phyloP scores from a whole-genome alignment of 768 basidiomycete genomes.

The Tylopilus balloui region DNA sequence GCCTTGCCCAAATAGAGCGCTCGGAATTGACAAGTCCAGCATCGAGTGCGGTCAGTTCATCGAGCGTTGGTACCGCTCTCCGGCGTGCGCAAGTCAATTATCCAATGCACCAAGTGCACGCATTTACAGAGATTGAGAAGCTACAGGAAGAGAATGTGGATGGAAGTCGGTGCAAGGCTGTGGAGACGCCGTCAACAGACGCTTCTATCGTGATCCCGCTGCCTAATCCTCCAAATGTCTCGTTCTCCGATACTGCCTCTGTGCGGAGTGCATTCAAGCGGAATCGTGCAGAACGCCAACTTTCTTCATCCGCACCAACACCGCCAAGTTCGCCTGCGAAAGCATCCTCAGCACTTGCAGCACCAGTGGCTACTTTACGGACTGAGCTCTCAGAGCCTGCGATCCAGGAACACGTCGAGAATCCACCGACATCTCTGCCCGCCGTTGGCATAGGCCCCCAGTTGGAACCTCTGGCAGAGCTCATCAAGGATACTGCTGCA shows the following conservation, averaged over 20 bases:
- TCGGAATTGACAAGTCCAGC: slow-evolving; percentile 18
- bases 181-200: slow-evolving; percentile 20
- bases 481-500: slow-evolving; percentile 33
- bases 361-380: slow-evolving; percentile 6
- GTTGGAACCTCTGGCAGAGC: slow-evolving; percentile 28
- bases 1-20: slow-evolving; percentile 56
- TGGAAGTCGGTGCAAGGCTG: not conserved
- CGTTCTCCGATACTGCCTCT: slow-evolving; percentile 11
- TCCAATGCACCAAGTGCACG: slow-evolving; percentile 6
- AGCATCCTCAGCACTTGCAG: not conserved
- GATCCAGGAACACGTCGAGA: slow-evolving; percentile 17
- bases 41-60: slow-evolving; percentile 19
- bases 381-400: slow-evolving; percentile 20
- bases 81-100: slow-evolving; percentile 21
- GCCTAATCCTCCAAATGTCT: slow-evolving; percentile 11
- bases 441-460: slow-evolving; percentile 12
- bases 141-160: slow-evolving; percentile 11
- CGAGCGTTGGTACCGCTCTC: slow-evolving; percentile 22
- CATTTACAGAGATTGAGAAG: slow-evolving; percentile 26
- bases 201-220: slow-evolving; percentile 25
- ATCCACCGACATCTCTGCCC: slow-evolving; percentile 9
- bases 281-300: not conserved
- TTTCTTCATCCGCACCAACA: not conserved
- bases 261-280: slow-evolving; percentile 24
- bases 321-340: slow-evolving; percentile 14